A percentile compares a stretch with the other conserved stretches of the same genome.
Conservation (phyloP, 257 asterid genomes). For the Solanum tarijense region DNA sequence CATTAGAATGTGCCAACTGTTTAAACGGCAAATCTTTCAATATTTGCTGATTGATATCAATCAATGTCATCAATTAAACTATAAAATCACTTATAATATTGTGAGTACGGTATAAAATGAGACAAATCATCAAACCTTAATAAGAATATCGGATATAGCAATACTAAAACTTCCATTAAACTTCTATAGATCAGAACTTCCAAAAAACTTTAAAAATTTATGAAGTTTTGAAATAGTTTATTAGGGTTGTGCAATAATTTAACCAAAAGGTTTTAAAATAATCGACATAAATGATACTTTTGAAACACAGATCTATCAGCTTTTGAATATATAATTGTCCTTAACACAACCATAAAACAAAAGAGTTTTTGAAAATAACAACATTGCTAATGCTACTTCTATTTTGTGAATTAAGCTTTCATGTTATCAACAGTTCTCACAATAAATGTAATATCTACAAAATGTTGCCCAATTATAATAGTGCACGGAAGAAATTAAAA, state of each 20-base stretch:
- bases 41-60: neutral
- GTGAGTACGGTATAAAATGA: neutral
- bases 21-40: slow-evolving; percentile 4
- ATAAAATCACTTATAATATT: neutral
- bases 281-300: neutral
- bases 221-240: neutral
- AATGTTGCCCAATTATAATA: neutral
- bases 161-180: neutral
- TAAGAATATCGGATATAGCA: neutral
- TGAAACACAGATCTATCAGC: neutral
- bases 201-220: neutral
- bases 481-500: neutral
- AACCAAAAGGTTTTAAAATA: neutral
- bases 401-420: neutral
- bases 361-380: neutral
- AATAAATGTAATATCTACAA: neutral
- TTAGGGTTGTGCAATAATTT: neutral
- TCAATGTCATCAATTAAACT: neutral
- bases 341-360: neutral
- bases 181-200: neutral
- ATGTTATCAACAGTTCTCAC: neutral
- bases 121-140: neutral
- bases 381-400: neutral
- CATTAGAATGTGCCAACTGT: slow-evolving; percentile 87
- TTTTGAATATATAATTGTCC: neutral